Evolutionary conservation across 2,329 filamentous ascomycete species (phyloP), one percentile per base, ranked within the genome.

Genomic region (Colletotrichum melonis): DNA sequence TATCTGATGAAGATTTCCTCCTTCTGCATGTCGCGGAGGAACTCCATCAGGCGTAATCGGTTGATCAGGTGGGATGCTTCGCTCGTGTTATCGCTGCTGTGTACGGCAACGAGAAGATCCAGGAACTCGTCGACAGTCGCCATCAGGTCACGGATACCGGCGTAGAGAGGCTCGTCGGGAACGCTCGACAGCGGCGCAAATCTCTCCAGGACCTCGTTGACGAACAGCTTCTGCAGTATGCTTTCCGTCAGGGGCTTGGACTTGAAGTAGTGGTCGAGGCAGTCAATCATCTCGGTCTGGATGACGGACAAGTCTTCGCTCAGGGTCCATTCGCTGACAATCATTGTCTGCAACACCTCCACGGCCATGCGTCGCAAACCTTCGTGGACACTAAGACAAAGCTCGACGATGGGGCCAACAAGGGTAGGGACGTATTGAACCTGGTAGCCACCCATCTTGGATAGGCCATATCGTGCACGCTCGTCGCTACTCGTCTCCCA

Each of bases 1-100:
- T 98, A 98, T 76, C 95, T 93, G 76, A 98, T 93, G 82, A 98
- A 98, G 70, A 98, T 98, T 78, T 98, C 95, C 81, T 98, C 95
- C 79, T 97, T 97, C 77, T 97, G 94, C 93, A 98, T 97, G 80
- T 98, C 95, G 76, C 95, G 93, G 77, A 98, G 88, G 83, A 98
- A 98, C 77, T 98, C 95, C 95, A 98, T 98, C 30, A 98, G 86
- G 69, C 94, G 91, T 64, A 98, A 85, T 0, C 95, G 94, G 81
- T 98, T 95, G 82, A 98, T 94, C 76, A 97, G 93, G 74, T 94
- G 91, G 8, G 93, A 93, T 1, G 94, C 92, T 79, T 98, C 95
- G 57, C 91, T 93, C 5, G 87, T 89, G 49, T 87, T 88, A 66
- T 94, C 94, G 1, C 92, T 92, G 76, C 93, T 93, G 80, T 98